Evolutionary conservation across 371 early-diverging fungal species (phyloP), one percentile per base, ranked within the genome.

Genomic region (Mucor saturninus): DNA sequence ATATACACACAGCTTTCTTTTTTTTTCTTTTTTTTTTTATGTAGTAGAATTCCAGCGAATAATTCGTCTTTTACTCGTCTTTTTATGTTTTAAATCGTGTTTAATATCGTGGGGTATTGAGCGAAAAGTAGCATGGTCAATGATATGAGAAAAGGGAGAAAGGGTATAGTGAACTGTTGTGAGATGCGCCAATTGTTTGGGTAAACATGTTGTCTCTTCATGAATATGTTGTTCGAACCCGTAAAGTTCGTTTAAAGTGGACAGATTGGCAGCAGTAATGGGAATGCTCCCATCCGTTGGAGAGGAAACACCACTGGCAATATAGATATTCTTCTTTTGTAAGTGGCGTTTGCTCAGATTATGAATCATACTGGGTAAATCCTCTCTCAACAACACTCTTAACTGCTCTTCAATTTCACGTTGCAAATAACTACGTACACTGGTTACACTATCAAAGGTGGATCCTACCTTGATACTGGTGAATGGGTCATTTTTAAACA

Each of bases 401-500:
- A 99, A 76, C 61, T 93, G 91, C 10, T 89, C 87, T 71, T 98
- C 97, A 54, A 99, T 99, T 69, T 93, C 93, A 11, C 83, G 77
- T 76, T 98, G 98, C 37, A 99, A 71, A 72, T 95, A 92, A 10
- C 88, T 75, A 32, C 93, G 86, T 32, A 99, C 91, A 48, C 86
- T 89, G 4, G 92, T 86, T 39, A 97, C 87, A 62, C 90, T 87
- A 68, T 98, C 99, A 67, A 99, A 99, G 0, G 97, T 96, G 5
- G 95, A 95, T 63, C 91, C 91, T 49, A 99, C 94, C 38, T 90
- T 82, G 31, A 99, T 93, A 1, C 87, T 87, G 53, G 96, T 96
- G 30, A 99, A 74, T 11, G 99, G 98, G 66, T 98, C 98, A 68
- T 95, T 97, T 69, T 97, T 96, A 74, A 99, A 98, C 4, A 91